Evolutionary conservation across 1,139 yeast genomes (phyloP).

Genomic region (Schizosaccharomyces versatilis): DNA sequence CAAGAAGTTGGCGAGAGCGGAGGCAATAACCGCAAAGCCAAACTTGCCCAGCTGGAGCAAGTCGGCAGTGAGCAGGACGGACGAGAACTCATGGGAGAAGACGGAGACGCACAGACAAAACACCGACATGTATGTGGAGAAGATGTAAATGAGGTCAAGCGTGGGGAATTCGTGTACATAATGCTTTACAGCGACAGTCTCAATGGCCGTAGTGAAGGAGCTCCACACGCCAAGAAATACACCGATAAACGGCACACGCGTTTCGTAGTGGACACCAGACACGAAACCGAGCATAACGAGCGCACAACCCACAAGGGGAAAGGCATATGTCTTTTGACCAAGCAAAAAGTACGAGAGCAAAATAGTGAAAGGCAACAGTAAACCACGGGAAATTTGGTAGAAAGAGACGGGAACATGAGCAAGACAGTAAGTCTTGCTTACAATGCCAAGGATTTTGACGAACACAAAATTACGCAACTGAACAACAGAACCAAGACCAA

Average conservation of each 20-base stretch:
- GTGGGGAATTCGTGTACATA: slow-evolving; percentile 4
- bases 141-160: slow-evolving; percentile 1
- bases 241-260: slow-evolving; percentile 3
- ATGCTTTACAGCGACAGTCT: slow-evolving; percentile 7
- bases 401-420: slow-evolving; percentile 10
- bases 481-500: background rate
- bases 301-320: slow-evolving; percentile 4
- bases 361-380: slow-evolving; percentile 10
- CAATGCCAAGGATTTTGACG: slow-evolving; percentile 1
- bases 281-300: slow-evolving; percentile 9
- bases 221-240: slow-evolving; percentile 8
- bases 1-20: slow-evolving; percentile 5
- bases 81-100: slow-evolving; percentile 4
- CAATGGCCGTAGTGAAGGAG: slow-evolving; percentile 10
- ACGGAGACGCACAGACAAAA: slow-evolving; percentile 4
- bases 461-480: background rate
- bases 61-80: slow-evolving; percentile 4
- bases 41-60: background rate
- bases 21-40: background rate
- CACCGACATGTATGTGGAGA: slow-evolving; percentile 6
- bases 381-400: slow-evolving; percentile 10
- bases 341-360: slow-evolving; percentile 6
- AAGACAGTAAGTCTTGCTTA: slow-evolving; percentile 8
- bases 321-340: slow-evolving; percentile 2
- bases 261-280: slow-evolving; percentile 5